A percentile compares a stretch with the other conserved stretches of the same genome.
Evolutionary conservation across 139 green algal species (phyloP).

Genomic region (Desmodesmus armatus): DNA sequence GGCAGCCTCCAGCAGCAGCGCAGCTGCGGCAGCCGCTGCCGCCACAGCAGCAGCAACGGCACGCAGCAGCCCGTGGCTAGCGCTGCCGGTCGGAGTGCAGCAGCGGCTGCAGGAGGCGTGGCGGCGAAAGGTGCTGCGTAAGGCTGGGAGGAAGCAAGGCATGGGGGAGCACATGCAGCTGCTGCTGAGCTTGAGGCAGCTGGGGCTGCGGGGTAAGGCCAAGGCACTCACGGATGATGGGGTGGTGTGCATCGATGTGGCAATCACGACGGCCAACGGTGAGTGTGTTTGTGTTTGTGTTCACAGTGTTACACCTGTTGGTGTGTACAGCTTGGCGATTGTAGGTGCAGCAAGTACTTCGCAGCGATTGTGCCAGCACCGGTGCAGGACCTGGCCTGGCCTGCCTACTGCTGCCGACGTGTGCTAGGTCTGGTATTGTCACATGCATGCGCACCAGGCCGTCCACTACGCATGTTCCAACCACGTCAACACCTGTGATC

Average conservation of each 20-base stretch:
- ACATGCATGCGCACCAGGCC: no score
- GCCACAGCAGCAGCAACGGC: background rate
- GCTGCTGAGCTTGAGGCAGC: background rate
- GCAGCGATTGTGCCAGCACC: no score
- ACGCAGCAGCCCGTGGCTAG: constrained; percentile 2
- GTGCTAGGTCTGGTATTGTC: background rate
- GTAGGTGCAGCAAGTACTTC: no score
- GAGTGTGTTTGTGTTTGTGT: no score
- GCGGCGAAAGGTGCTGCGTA: constrained; percentile 10
- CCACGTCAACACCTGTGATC: no score
- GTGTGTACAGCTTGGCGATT: no score
- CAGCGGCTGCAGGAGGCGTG: background rate
- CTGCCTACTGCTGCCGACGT: background rate
- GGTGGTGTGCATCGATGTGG: constrained; percentile 49
- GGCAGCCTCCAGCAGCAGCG: background rate
- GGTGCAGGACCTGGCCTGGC: no score
- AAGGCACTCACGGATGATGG: constrained; percentile 52
- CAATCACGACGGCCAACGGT: constrained; percentile 11
- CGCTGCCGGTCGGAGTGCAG: background rate
- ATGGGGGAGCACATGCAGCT: constrained; percentile 27
- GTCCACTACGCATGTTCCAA: no score
- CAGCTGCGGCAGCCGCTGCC: background rate
- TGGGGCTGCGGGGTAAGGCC: constrained; percentile 21
- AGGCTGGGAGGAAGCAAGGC: background rate
- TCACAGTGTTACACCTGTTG: no score